Evolutionary conservation across 768 basidiomycete genomes (phyloP).

Genomic region (Coprinopsis cinerea): DNA sequence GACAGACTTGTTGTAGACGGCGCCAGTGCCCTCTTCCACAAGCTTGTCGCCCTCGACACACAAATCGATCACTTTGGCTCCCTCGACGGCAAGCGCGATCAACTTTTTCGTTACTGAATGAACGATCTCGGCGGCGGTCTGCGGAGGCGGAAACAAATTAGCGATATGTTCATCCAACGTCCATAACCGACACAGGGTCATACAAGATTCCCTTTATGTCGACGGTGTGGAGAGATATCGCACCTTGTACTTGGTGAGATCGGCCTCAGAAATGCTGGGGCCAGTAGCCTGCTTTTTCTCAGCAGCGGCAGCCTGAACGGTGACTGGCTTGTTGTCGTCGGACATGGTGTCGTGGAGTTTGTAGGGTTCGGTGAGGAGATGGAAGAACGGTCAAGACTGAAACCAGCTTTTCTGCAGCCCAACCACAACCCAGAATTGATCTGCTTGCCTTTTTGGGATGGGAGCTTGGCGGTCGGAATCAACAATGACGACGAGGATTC

Average conservation of each 20-base stretch:
- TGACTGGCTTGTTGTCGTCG: conserved; percentile 46
- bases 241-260: conserved; percentile 88
- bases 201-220: not conserved
- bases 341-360: conserved; percentile 39
- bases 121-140: conserved; percentile 92
- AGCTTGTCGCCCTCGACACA: conserved; percentile 92
- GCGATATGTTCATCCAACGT: not conserved
- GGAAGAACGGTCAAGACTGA: conserved; percentile 8
- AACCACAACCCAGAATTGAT: not conserved
- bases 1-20: conserved; percentile 84
- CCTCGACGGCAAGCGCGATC: conserved; percentile 68
- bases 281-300: conserved; percentile 46
- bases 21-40: conserved; percentile 77
- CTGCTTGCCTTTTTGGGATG: conserved; percentile 6
- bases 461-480: not conserved
- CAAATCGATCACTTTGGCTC: conserved; percentile 84
- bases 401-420: conserved; percentile 5
- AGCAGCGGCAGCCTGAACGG: conserved; percentile 32
- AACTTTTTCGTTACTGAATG: conserved; percentile 82
- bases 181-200: too few relatives aligned
- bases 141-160: conserved; percentile 4
- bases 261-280: conserved; percentile 48
- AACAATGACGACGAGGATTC: too few relatives aligned
- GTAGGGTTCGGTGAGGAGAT: not conserved
- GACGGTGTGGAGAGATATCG: conserved; percentile 12